phyloP scores from a whole-genome alignment of 345 rosid species.

The Arabidopsis suecica region DNA sequence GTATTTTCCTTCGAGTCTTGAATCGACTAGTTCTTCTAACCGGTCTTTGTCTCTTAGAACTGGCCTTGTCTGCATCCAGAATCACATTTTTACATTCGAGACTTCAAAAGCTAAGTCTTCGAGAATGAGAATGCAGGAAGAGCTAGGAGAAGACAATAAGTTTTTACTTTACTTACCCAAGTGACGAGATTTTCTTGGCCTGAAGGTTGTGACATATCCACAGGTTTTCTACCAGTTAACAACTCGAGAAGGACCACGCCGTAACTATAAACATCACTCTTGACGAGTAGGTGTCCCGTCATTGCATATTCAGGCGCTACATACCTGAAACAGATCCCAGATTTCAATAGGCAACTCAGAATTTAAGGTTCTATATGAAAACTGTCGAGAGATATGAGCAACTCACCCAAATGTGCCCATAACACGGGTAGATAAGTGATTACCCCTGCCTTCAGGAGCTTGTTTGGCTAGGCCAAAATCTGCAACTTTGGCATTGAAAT shows the following conservation, averaged over 20 bases:
- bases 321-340: slow-evolving; percentile 57
- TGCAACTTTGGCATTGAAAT: slow-evolving; percentile 95
- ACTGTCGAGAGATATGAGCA: slow-evolving; percentile 9
- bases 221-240: slow-evolving; percentile 94
- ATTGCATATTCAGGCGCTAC: slow-evolving; percentile 99
- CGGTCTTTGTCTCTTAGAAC: slow-evolving; percentile 93
- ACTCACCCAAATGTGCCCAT: slow-evolving; percentile 99
- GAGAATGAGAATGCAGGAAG: slow-evolving; percentile 3
- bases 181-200: slow-evolving; percentile 98
- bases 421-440: slow-evolving; percentile 94
- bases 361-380: neutral
- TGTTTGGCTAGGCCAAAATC: slow-evolving; percentile 99
- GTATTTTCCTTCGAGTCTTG: slow-evolving; percentile 77
- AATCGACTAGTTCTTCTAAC: slow-evolving; percentile 86
- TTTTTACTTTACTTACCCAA: slow-evolving; percentile 73
- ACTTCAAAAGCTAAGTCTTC: neutral
- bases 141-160: neutral
- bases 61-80: slow-evolving; percentile 82
- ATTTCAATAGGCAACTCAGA: slow-evolving; percentile 5
- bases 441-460: slow-evolving; percentile 99
- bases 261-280: slow-evolving; percentile 98
- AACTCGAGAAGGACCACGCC: slow-evolving; percentile 97
- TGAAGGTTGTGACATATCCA: slow-evolving; percentile 97
- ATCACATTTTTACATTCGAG: slow-evolving; percentile 11
- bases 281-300: slow-evolving; percentile 97